These are phyloP conservation scores for Phytophthora pistaciae DNA, from an alignment of 352 stramenopile species.

Conservation along the genomic window DNA sequence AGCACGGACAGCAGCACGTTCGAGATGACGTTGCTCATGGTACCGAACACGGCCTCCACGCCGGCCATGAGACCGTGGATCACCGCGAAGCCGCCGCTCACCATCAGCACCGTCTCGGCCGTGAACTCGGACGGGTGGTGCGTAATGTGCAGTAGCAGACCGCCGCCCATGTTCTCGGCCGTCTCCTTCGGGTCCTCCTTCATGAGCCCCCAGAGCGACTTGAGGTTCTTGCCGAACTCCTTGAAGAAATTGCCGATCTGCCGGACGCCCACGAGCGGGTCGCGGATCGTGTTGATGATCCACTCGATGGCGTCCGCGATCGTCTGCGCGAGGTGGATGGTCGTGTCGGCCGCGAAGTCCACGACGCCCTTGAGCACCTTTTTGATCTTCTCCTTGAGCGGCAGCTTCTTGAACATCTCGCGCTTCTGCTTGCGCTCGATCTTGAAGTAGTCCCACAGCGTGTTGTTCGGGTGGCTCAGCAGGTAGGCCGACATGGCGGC, in stretches of 20 bases:
- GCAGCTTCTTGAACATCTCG: conserved; percentile 18
- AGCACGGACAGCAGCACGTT: conserved; percentile 27
- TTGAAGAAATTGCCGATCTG: conserved; percentile 19
- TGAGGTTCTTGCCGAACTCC: conserved; percentile 25
- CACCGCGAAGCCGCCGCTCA: conserved; percentile 23
- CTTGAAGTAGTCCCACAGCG: conserved; percentile 33
- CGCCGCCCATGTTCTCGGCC: too few relatives aligned
- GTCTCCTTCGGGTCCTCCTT: conserved; percentile 31
- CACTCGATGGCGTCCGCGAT: conserved; percentile 19
- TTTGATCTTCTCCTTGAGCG: conserved; percentile 12
- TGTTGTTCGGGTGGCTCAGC: conserved; percentile 31
- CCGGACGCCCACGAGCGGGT: conserved; percentile 13
- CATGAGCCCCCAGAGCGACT: conserved; percentile 25
- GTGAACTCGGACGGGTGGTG: conserved; percentile 39
- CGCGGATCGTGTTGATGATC: conserved; percentile 21
- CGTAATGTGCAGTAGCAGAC: conserved; percentile 32
- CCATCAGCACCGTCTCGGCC: conserved; percentile 29
- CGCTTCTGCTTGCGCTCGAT: conserved; percentile 24
- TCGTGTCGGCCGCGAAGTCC: conserved; percentile 19
- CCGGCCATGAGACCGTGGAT: conserved; percentile 30
- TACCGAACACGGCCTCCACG: conserved; percentile 26
- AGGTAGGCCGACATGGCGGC: conserved; percentile 29
- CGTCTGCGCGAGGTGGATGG: conserved; percentile 6
- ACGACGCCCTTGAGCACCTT: neutral
- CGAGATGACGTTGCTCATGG: conserved; percentile 30